Evolutionary conservation across 2,329 filamentous ascomycete genomes (phyloP).

Genomic region (Coniella lustricola): DNA sequence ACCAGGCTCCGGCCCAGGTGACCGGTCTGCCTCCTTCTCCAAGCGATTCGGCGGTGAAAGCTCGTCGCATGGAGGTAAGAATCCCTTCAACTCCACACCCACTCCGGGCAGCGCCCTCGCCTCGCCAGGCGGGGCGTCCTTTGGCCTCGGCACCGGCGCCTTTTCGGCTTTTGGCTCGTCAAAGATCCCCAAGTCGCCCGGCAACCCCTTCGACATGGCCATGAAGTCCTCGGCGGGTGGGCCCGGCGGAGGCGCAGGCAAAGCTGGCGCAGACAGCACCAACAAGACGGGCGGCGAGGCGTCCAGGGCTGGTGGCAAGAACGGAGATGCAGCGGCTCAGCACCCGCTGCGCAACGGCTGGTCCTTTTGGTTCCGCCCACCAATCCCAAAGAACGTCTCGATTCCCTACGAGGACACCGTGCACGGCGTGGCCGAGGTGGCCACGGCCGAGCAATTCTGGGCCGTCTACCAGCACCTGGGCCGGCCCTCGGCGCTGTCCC

Average conservation of each 20-base stretch:
- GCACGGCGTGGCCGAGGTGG: constrained; percentile 74
- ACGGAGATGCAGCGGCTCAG: constrained; percentile 19
- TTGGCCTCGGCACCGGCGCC: constrained; percentile 87
- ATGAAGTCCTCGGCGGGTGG: constrained; percentile 49
- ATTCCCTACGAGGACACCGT: constrained; percentile 96
- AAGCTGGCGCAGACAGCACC: constrained; percentile 41
- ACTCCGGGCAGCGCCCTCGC: constrained; percentile 62
- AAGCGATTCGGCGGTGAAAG: constrained; percentile 70
- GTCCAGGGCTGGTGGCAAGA: constrained; percentile 19
- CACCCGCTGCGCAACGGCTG: constrained; percentile 76
- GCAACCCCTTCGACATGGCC: constrained; percentile 71
- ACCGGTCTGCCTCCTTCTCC: constrained; percentile 56
- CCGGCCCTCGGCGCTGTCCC: constrained; percentile 76
- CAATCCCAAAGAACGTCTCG: constrained; percentile 88
- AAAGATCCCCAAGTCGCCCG: constrained; percentile 82
- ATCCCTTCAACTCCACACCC: constrained; percentile 71
- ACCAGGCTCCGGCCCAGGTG: constrained; percentile 45
- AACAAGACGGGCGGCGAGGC: constrained; percentile 32
- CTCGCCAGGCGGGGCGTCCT: constrained; percentile 73
- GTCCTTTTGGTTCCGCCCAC: constrained; percentile 96
- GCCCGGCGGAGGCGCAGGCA: constrained; percentile 27
- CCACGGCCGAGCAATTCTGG: constrained; percentile 86
- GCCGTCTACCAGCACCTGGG: constrained; percentile 82
- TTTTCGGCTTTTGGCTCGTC: constrained; percentile 90
- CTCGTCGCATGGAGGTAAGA: constrained; percentile 68